Evolutionary conservation across 202 grass and related monocot genomes (phyloP).

Genomic region (Setaria italica): DNA sequence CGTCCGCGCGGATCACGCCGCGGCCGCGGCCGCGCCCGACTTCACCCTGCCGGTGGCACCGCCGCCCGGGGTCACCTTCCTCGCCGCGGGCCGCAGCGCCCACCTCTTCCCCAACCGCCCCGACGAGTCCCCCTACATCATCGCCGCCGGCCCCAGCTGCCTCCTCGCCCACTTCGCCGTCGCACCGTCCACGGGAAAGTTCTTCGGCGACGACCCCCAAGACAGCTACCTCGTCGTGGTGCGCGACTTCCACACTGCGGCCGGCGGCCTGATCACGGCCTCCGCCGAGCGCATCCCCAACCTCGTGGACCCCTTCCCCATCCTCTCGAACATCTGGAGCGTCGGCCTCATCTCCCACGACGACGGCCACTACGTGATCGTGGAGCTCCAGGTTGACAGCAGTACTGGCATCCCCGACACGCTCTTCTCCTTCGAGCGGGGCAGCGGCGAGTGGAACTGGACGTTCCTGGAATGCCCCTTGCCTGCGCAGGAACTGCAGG

Average conservation of each 20-base stretch:
- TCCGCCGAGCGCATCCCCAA: neutral
- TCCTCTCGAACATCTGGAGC: neutral
- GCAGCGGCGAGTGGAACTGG: neutral
- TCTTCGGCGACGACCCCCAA: no score
- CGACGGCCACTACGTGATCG: neutral
- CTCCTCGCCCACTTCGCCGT: neutral
- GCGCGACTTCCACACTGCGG: neutral
- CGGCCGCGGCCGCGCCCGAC: no score
- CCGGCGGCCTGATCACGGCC: neutral
- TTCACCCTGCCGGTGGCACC: neutral
- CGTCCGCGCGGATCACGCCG: neutral
- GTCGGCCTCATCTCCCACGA: neutral
- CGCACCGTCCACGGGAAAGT: neutral
- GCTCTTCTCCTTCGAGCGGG: neutral
- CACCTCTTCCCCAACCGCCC: neutral
- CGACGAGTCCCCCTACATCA: neutral
- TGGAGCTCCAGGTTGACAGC: neutral
- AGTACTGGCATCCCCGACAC: neutral
- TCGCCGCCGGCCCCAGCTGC: neutral
- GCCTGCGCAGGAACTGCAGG: neutral
- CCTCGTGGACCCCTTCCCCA: neutral
- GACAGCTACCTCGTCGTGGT: neutral
- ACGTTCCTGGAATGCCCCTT: neutral
- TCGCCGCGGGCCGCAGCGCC: neutral
- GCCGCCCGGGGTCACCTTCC: neutral